phyloP scores from a whole-genome alignment of 1,284 basidiomycete species.

The Amylostereum chailletii region DNA sequence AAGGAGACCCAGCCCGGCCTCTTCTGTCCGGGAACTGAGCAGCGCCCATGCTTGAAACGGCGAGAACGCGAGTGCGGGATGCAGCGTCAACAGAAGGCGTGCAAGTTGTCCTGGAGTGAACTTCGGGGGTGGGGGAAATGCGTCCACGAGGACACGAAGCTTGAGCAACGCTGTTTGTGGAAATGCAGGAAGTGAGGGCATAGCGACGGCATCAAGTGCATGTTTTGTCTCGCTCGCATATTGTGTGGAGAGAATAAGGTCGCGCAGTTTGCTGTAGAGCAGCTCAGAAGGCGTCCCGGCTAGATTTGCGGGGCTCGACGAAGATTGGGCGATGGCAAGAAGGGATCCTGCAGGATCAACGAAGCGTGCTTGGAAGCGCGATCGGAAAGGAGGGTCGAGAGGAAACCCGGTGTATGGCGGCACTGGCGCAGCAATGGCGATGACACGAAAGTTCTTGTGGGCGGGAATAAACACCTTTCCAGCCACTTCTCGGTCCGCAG shows the following conservation, averaged over 20 bases:
- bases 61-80: constrained; percentile 44
- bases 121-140: constrained; percentile 38
- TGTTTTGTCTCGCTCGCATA: constrained; percentile 48
- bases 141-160: constrained; percentile 31
- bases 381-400: constrained; percentile 59
- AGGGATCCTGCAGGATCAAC: constrained; percentile 49
- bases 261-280: constrained; percentile 35
- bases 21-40: constrained; percentile 43
- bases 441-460: constrained; percentile 16
- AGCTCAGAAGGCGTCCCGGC: constrained; percentile 6
- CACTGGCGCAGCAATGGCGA: constrained; percentile 33
- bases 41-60: constrained; percentile 54
- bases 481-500: constrained; percentile 18
- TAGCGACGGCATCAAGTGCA: constrained; percentile 40
- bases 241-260: constrained; percentile 52
- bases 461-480: constrained; percentile 18
- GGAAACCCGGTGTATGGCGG: constrained; percentile 61
- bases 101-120: constrained; percentile 40
- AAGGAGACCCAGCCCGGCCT: constrained; percentile 43
- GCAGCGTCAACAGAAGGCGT: constrained; percentile 42
- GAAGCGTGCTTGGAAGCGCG: constrained; percentile 61
- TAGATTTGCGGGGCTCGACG: constrained; percentile 6
- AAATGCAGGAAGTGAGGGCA: constrained; percentile 46
- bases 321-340: constrained; percentile 29
- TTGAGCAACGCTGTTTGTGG: constrained; percentile 55